Evolutionary conservation across 2,329 filamentous ascomycete genomes (phyloP), one percentile per base, ranked within the genome.

Genomic region (Ophiostoma triangulosporum): DNA sequence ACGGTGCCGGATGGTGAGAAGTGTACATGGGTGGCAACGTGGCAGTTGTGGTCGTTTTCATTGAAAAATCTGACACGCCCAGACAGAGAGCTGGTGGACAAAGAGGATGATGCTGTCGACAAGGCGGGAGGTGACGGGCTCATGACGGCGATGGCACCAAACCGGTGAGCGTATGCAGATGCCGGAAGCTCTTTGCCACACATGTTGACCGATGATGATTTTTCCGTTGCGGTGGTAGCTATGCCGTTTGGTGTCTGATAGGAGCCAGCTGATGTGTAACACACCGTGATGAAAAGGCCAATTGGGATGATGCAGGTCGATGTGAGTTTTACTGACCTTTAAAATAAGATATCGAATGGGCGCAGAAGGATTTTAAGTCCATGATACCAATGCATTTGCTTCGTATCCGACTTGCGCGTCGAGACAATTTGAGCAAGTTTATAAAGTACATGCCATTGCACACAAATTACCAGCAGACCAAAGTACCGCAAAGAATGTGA

Each of bases 361-460:
- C n/a, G n/a, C n/a, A n/a, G n/a, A n/a, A n/a, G n/a, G n/a, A n/a
- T n/a, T n/a, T n/a, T n/a, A n/a, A n/a, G n/a, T n/a, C n/a, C n/a
- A n/a, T n/a, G n/a, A n/a, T n/a, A n/a, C n/a, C n/a, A n/a, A n/a
- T n/a, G n/a, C n/a, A n/a, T n/a, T n/a, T 27, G 15, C 40, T 15
- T 27, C 22, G 8, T 24, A 22, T 4, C 24, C 29, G 11, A 31
- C 31, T 33, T 33, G 15, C 24, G 6, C 9, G 6, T 31, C 36
- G 57, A 58, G 56, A 56, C 29, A 22, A 32, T 58, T 56, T 57
- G 57, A 58, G 57, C 57, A 58, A 51, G 55, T 57, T 58, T 58
- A 29, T 26, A 5, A 35, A 32, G 33, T 54, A 54, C 53, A 40
- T 54, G 15, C 12, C 26, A 11, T 12, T n/a, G 20, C 49, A 51